Evolutionary conservation across 306 rosid genomes (phyloP).

Genomic region (Ormosia emarginata): DNA sequence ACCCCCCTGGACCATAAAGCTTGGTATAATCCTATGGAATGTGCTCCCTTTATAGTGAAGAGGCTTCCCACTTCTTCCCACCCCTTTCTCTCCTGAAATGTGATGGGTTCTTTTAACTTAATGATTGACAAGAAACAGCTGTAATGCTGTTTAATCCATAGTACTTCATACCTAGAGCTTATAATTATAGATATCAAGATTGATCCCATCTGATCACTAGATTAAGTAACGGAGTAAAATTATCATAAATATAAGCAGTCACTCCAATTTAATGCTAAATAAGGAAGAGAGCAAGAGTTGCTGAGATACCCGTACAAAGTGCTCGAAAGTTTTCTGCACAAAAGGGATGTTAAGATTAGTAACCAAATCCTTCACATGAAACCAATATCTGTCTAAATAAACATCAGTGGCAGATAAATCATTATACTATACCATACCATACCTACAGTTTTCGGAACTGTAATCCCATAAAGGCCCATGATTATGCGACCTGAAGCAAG

Average conservation of each 20-base stretch:
- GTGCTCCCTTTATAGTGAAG: slow-evolving; percentile 76
- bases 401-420: slow-evolving; percentile 3
- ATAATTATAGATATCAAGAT: slow-evolving; percentile 1
- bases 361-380: slow-evolving; percentile 25
- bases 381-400: not conserved
- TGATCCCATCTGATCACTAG: slow-evolving; percentile 3
- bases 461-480: slow-evolving; percentile 69
- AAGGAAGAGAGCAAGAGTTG: slow-evolving; percentile 34
- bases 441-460: slow-evolving; percentile 85
- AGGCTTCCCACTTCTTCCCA: slow-evolving; percentile 54
- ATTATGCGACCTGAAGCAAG: slow-evolving; percentile 65
- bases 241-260: slow-evolving; percentile 3
- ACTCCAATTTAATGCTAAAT: not conserved
- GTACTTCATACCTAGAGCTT: not conserved
- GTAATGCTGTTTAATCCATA: slow-evolving; percentile 15
- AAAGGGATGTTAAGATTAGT: slow-evolving; percentile 16
- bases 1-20: slow-evolving; percentile 90
- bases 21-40: slow-evolving; percentile 81
- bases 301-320: slow-evolving; percentile 80
- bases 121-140: not conserved
- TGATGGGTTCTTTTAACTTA: not conserved
- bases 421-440: slow-evolving; percentile 2
- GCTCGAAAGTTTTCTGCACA: slow-evolving; percentile 82
- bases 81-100: slow-evolving; percentile 82
- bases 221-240: not conserved